These are phyloP conservation scores for Jackrogersella multiformis DNA, from an alignment of 495 filamentous ascomycete genomes.

Conservation along the genomic window DNA sequence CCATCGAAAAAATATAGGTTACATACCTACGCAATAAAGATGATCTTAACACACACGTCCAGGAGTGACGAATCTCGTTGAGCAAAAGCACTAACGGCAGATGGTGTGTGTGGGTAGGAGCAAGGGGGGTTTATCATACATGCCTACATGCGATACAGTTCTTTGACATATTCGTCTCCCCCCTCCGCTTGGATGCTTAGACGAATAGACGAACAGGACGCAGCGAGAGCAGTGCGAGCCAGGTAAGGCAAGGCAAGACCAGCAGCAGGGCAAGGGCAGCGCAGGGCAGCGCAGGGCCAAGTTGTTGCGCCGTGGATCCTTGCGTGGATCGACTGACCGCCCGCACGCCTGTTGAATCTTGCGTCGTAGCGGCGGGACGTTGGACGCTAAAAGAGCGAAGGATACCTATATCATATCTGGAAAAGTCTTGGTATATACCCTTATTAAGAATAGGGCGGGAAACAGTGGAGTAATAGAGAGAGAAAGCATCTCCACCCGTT, in stretches of 20 bases:
- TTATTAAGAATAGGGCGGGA: slow-evolving; percentile 22
- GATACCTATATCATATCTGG: not conserved
- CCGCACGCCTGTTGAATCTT: slow-evolving; percentile 5
- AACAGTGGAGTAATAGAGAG: slow-evolving; percentile 28
- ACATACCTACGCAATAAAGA: slow-evolving; percentile 13
- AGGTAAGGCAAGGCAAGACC: slow-evolving; percentile 8
- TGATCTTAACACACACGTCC: slow-evolving; percentile 23
- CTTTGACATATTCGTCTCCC: not conserved
- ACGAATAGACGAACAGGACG: not conserved
- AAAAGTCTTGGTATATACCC: not conserved
- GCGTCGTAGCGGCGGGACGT: slow-evolving; percentile 1
- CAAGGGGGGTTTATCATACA: slow-evolving; percentile 12
- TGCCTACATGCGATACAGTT: not conserved
- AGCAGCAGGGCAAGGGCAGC: not conserved
- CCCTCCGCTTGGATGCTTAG: slow-evolving; percentile 5
- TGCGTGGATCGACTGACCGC: slow-evolving; percentile 32
- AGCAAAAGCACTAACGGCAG: not conserved
- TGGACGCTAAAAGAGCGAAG: not conserved
- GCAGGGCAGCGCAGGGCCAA: slow-evolving; percentile 2
- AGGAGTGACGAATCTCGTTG: slow-evolving; percentile 27
- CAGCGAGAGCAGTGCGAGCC: not conserved
- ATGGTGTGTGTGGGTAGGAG: slow-evolving; percentile 22
- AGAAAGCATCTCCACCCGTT: slow-evolving; percentile 19
- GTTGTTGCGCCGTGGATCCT: slow-evolving; percentile 9
- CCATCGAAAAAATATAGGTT: not conserved